Conservation (phyloP, 2,329 filamentous ascomycete species). For the Microdochium paspali region DNA sequence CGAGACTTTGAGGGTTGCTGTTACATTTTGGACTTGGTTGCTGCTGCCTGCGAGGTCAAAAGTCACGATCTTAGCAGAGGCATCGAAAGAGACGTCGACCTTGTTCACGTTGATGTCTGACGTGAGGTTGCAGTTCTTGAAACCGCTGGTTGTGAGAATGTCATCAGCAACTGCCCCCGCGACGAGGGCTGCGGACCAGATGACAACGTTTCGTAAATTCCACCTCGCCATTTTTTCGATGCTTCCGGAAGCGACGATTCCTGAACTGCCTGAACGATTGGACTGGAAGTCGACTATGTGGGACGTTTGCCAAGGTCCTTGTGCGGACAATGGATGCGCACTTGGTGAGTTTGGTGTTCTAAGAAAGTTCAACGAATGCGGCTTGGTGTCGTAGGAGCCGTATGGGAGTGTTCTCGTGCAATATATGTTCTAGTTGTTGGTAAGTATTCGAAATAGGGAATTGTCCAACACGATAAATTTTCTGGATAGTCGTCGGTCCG, state of each 20-base stretch:
- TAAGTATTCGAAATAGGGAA: background rate
- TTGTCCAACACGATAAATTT: background rate
- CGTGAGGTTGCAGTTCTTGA: slow-evolving; percentile 59
- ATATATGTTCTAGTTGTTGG: background rate
- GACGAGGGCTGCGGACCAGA: slow-evolving; percentile 26
- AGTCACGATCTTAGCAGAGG: slow-evolving; percentile 57
- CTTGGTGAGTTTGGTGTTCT: no score
- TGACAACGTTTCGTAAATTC: slow-evolving; percentile 16
- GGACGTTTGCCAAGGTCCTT: no score
- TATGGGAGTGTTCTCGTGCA: no score
- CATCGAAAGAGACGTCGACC: slow-evolving; percentile 72
- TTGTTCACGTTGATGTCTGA: slow-evolving; percentile 59
- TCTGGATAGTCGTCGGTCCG: background rate
- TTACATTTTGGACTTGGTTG: slow-evolving; percentile 66
- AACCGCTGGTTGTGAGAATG: slow-evolving; percentile 72
- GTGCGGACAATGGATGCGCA: no score
- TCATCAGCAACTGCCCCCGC: slow-evolving; percentile 52
- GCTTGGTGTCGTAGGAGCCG: no score
- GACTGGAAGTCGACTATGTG: no score
- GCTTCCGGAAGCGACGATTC: slow-evolving; percentile 13
- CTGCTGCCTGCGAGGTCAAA: slow-evolving; percentile 82
- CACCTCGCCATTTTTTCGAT: slow-evolving; percentile 13
- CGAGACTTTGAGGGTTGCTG: slow-evolving; percentile 62
- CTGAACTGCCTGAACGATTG: no score
- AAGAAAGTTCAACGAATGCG: no score